Conservation (phyloP, 2,329 filamentous ascomycete genomes). For the Eutypa lata region DNA sequence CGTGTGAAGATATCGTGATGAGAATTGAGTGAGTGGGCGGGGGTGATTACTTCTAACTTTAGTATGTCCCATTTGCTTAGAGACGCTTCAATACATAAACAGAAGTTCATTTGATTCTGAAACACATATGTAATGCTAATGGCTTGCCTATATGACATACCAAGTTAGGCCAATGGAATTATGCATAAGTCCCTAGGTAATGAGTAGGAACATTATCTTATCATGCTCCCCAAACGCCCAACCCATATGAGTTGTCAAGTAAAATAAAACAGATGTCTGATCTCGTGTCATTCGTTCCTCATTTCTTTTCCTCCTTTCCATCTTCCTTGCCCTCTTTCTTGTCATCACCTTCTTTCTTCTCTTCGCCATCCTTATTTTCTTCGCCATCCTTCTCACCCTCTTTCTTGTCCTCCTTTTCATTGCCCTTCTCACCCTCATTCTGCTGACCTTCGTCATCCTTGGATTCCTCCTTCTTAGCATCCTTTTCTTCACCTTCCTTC, state of each 20-base stretch:
- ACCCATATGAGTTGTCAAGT: not conserved
- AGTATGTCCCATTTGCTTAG: no score
- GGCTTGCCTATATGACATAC: no score
- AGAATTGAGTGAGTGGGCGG: no score
- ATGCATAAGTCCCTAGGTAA: no score
- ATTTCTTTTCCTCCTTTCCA: slow-evolving; percentile 1
- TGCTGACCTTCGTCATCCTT: slow-evolving; percentile 18
- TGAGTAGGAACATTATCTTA: no score
- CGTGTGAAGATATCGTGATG: no score
- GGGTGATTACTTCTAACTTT: no score
- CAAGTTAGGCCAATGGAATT: no score
- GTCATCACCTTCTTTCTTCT: not conserved
- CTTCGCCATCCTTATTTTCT: not conserved
- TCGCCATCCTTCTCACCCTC: slow-evolving; percentile 7
- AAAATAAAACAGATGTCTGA: not conserved
- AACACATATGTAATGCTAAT: no score
- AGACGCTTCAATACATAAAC: no score
- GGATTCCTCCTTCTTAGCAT: slow-evolving; percentile 17
- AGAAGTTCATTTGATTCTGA: no score
- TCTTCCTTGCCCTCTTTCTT: not conserved
- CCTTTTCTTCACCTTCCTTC: slow-evolving; percentile 23
- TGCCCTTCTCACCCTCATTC: slow-evolving; percentile 17
- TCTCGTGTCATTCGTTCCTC: slow-evolving; percentile 2
- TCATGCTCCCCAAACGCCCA: no score
- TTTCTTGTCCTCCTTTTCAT: slow-evolving; percentile 14